Conservation (phyloP, 768 basidiomycete species). For the Tubosaeta brunneosetosa region DNA sequence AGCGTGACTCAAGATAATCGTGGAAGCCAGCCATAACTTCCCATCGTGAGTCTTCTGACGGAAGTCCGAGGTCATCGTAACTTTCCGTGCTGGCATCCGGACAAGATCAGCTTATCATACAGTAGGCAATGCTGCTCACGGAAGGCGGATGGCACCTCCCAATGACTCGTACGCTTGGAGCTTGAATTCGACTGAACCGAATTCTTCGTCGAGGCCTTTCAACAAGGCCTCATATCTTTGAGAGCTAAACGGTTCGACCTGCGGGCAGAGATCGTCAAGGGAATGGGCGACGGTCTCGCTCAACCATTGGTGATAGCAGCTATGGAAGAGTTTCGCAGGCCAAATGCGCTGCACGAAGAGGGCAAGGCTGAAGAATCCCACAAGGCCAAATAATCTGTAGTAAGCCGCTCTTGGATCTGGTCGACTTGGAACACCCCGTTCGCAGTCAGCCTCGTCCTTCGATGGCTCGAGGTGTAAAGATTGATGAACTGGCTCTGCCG, state of each 20-base stretch:
- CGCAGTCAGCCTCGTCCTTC: neutral
- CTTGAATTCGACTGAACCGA: constrained; percentile 23
- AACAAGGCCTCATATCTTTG: constrained; percentile 15
- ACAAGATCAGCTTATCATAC: neutral
- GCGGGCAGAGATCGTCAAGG: constrained; percentile 24
- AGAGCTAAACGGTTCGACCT: constrained; percentile 17
- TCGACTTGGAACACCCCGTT: neutral
- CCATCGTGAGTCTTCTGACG: constrained; percentile 46
- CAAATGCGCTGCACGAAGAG: constrained; percentile 9
- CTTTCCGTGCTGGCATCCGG: constrained; percentile 43
- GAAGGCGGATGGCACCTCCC: constrained; percentile 34
- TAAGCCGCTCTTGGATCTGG: neutral
- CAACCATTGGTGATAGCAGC: neutral
- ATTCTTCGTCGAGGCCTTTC: constrained; percentile 21
- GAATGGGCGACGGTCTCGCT: no score
- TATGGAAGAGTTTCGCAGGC: neutral
- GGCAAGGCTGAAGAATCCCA: constrained; percentile 9
- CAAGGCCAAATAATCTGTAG: neutral
- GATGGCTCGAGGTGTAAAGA: neutral
- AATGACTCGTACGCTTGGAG: constrained; percentile 29
- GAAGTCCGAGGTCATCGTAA: constrained; percentile 45
- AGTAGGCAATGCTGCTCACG: constrained; percentile 12
- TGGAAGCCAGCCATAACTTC: constrained; percentile 24
- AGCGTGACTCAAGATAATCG: constrained; percentile 38
- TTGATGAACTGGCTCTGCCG: no score